phyloP scores from a whole-genome alignment of 1,284 basidiomycete species.

The Cutaneotrichosporon sp. region DNA sequence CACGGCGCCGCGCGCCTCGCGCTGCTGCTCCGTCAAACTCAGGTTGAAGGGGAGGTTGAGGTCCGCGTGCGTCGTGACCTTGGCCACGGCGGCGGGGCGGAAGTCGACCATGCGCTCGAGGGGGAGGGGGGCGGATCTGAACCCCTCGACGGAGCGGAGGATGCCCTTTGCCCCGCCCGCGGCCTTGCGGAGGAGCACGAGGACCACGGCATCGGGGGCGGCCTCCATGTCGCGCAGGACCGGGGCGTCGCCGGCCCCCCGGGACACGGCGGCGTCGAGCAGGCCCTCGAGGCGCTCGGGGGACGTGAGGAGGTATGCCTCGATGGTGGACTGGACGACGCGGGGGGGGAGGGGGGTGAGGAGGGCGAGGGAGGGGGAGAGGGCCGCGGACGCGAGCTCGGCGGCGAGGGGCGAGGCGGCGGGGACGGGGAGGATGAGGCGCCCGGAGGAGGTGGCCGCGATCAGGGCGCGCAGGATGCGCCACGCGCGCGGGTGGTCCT shows the following conservation, averaged over 20 bases:
- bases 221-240: slow-evolving; percentile 28
- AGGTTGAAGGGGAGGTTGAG: slow-evolving; percentile 73
- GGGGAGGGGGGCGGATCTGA: not conserved
- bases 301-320: slow-evolving; percentile 62
- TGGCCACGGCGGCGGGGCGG: slow-evolving; percentile 3
- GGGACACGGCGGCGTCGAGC: slow-evolving; percentile 32
- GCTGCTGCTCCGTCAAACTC: slow-evolving; percentile 77
- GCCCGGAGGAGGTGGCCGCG: slow-evolving; percentile 43
- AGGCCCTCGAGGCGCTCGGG: too few species aligned
- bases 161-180: slow-evolving; percentile 53
- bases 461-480: slow-evolving; percentile 37
- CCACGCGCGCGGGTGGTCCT: slow-evolving; percentile 36
- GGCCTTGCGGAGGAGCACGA: slow-evolving; percentile 46
- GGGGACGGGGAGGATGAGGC: slow-evolving; percentile 69
- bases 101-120: slow-evolving; percentile 18
- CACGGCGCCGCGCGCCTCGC: slow-evolving; percentile 72
- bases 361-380: slow-evolving; percentile 67
- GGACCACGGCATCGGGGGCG: slow-evolving; percentile 27
- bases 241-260: slow-evolving; percentile 28
- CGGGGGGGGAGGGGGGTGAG: slow-evolving; percentile 66
- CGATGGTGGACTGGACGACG: slow-evolving; percentile 68
- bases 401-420: slow-evolving; percentile 60
- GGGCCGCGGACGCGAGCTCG: slow-evolving; percentile 62
- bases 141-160: slow-evolving; percentile 34
- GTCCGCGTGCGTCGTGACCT: slow-evolving; percentile 59